phyloP scores from a whole-genome alignment of 2,329 filamentous ascomycete genomes.

The Apiospora phragmitis region DNA sequence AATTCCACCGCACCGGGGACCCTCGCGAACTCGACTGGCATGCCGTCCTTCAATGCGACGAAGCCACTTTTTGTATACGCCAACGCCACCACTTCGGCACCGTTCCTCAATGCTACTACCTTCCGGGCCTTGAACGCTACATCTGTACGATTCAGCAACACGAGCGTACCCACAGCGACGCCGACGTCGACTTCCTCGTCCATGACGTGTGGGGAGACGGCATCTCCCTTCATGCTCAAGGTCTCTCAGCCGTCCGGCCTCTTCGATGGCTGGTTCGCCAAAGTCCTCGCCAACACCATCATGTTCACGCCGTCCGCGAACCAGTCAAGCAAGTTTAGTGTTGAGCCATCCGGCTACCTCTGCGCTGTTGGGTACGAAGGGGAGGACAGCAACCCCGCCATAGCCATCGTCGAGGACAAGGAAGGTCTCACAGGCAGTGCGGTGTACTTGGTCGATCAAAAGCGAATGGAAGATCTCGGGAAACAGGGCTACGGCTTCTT shows the following conservation, averaged over 20 bases:
- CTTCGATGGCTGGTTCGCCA: constrained; percentile 32
- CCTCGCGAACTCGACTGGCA: neutral
- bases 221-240: constrained; percentile 26
- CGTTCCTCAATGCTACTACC: constrained; percentile 17
- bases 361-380: constrained; percentile 26
- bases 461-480: constrained; percentile 21
- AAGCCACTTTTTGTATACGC: neutral
- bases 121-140: constrained; percentile 16
- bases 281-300: constrained; percentile 26
- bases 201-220: constrained; percentile 25
- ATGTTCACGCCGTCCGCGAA: constrained; percentile 26
- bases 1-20: neutral
- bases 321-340: constrained; percentile 26
- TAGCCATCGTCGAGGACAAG: constrained; percentile 28
- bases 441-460: constrained; percentile 28
- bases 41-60: neutral
- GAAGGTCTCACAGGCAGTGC: constrained; percentile 22
- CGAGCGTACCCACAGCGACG: constrained; percentile 12
- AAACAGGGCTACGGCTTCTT: constrained; percentile 25
- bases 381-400: constrained; percentile 18
- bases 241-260: constrained; percentile 28
- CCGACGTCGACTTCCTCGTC: constrained; percentile 12
- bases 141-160: constrained; percentile 13
- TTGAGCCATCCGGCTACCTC: constrained; percentile 27
- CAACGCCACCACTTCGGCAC: constrained; percentile 12